These are phyloP conservation scores for Acacia acuminata DNA, from an alignment of 306 rosid genomes.

Conservation along the genomic window DNA sequence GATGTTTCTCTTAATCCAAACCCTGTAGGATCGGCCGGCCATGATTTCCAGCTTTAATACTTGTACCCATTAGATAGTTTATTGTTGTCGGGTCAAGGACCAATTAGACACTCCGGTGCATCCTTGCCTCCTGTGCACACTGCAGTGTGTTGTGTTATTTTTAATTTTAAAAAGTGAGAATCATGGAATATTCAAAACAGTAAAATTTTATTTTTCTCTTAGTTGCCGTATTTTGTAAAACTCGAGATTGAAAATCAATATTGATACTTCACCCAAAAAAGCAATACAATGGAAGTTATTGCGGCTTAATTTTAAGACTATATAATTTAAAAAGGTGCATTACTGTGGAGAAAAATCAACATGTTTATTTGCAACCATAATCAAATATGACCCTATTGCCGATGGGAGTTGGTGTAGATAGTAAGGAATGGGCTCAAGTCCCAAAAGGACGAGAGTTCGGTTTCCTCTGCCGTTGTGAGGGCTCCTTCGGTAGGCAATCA, in stretches of 20 bases:
- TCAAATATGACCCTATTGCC: too few relatives aligned
- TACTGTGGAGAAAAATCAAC: background rate
- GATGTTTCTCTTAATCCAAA: too few relatives aligned
- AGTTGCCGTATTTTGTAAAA: background rate
- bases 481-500: too few relatives aligned
- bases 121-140: too few relatives aligned
- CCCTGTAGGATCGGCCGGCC: too few relatives aligned
- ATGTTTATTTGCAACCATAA: background rate
- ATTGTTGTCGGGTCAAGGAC: background rate
- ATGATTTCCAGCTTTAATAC: background rate
- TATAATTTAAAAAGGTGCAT: background rate
- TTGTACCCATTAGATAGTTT: background rate
- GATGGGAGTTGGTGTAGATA: too few relatives aligned
- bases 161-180: background rate
- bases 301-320: background rate
- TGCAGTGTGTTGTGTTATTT: too few relatives aligned
- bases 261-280: background rate
- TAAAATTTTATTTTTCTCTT: background rate
- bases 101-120: background rate
- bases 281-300: background rate
- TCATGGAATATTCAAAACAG: background rate
- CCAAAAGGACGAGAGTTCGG: too few relatives aligned
- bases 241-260: background rate
- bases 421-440: too few relatives aligned
- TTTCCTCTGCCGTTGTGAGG: too few relatives aligned